These are phyloP conservation scores for Penicillium psychrosexuale DNA, from an alignment of 2,329 filamentous ascomycete genomes.

Conservation along the genomic window DNA sequence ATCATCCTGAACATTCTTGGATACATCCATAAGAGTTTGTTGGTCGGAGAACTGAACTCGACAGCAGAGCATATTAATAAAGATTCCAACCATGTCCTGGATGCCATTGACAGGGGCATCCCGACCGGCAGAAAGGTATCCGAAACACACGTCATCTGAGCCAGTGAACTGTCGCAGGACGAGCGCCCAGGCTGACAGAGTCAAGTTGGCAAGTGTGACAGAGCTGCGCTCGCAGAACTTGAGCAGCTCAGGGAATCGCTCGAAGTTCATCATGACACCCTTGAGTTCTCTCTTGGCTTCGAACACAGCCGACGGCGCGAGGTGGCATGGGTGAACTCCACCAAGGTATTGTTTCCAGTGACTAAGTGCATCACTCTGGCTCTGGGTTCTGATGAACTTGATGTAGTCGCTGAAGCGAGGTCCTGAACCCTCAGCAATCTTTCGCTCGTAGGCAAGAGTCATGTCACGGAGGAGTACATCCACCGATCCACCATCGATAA, in stretches of 20 bases:
- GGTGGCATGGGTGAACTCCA: conserved; percentile 33
- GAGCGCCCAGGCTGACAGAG: conserved; percentile 41
- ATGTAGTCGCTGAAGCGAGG: conserved; percentile 41
- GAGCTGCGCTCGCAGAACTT: conserved; percentile 31
- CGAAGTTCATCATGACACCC: conserved; percentile 29
- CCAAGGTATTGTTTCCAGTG: conserved; percentile 39
- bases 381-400: conserved; percentile 30
- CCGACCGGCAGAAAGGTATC: conserved; percentile 41
- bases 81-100: conserved; percentile 47
- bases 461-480: conserved; percentile 34
- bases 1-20: conserved; percentile 47
- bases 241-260: conserved; percentile 31
- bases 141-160: conserved; percentile 43
- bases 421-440: conserved; percentile 26
- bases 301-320: conserved; percentile 17
- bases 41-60: conserved; percentile 41
- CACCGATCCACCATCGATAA: conserved; percentile 39
- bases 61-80: conserved; percentile 57
- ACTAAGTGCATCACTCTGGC: conserved; percentile 25
- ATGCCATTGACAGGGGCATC: conserved; percentile 48
- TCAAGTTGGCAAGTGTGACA: conserved; percentile 37
- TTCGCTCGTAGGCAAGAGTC: conserved; percentile 31
- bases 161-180: conserved; percentile 33
- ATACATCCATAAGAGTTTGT: conserved; percentile 38
- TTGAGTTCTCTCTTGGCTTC: conserved; percentile 22